Evolutionary conservation across 1,284 basidiomycete species (phyloP), one percentile per base, ranked within the genome.

Genomic region (Athelia psychrophila): DNA sequence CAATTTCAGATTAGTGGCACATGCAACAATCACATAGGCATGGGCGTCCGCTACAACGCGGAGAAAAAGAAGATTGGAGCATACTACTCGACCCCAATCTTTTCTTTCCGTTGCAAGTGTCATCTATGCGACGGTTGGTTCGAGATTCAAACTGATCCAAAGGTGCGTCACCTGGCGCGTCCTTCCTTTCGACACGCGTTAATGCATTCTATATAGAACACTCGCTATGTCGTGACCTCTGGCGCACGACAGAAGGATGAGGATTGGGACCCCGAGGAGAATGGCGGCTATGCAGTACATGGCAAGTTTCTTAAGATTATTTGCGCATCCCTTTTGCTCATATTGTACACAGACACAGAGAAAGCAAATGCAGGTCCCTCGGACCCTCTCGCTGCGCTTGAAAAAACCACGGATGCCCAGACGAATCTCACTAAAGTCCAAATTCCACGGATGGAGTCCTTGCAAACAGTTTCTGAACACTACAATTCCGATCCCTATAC

Each of bases 31-130:
- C 95, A 97, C 71, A 93, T 98, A 54, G 95, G 95, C 16, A 95
- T 95, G 81, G 95, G 95, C 24, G 95, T 98, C 2, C 90, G 97
- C 2, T 99, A 97, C 77, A 99, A 99, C 62, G 97, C 97, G 0
- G 94, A 98, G 69, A 99, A 99, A 79, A 88, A 88, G 72, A 97
- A 96, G 69, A 82, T 97, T 18, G 97, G 95, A n/a, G 86, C 83
- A 57, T 99, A 99, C 72, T 93, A 92, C 64, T 90, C 88, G 0
- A 98, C 95, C 0, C 92, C 95, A 2, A 97, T 99, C 50, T 98
- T 79, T 68, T 89, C 86, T 0, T 99, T 99, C 67, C 80, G 91
- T 35, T 99, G 96, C 73, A 99, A 98, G 77, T 99, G 97, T 64
- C 93, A 97, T 66, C 72, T 96, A 2, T 99, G 97, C 64, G 83